Evolutionary conservation across 345 rosid genomes (phyloP), one percentile per base, ranked within the genome.

Genomic region (Dipteronia dyeriana): DNA sequence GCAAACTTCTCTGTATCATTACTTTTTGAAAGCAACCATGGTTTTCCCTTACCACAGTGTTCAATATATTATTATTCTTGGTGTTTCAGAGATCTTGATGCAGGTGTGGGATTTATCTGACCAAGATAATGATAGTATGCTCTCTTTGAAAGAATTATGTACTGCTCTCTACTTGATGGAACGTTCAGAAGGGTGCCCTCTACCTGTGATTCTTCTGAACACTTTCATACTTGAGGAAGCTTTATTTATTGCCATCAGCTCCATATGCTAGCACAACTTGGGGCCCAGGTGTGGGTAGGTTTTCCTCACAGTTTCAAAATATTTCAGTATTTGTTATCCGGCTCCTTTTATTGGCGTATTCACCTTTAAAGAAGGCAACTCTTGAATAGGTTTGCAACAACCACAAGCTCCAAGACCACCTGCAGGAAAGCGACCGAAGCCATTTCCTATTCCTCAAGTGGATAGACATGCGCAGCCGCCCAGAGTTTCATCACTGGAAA

Each of bases 31-130:
- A 51, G 79, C 23, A 54, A 54, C n/a, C 57, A 66, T 26, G 17
- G 43, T 66, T 63, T 61, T 78, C 17, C 10, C 16, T 59, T 41
- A 59, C 75, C 20, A n/a, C n/a, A 62, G 26, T 43, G 61, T 59
- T 81, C 70, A 72, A 25, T 49, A 25, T 63, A 61, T 13, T 23
- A 54, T 71, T 67, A 1, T 45, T 63, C 70, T 84, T 85, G 85
- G 82, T 88, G 83, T 86, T 88, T 76, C 97, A 94, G 99, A 94
- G 90, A 88, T 92, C 76, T 83, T 96, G 84, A 92, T 79, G 82
- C 94, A 89, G 88, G 95, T 96, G 49, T 96, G 99, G 99, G 97
- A 96, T 83, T 84, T 96, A 80, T 92, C 99, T 25, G 99, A 96
- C 85, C 97, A 91, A 86, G 99, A 96, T 83, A 94, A 91, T 80